These are phyloP conservation scores for Nakazawaea populi DNA, from an alignment of 805 yeast species.

Conservation along the genomic window DNA sequence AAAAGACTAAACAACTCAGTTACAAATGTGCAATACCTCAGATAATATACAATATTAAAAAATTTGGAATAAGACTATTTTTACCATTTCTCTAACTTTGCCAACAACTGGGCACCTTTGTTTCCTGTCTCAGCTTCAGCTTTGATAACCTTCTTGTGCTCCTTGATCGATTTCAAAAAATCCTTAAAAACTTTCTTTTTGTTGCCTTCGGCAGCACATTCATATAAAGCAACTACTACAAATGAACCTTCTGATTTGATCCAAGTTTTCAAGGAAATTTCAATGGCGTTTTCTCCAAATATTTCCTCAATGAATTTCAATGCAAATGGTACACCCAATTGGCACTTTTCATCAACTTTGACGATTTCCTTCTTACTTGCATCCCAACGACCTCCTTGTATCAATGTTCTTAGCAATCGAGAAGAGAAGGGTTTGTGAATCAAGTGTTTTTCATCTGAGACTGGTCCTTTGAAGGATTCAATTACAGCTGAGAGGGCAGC, in stretches of 20 bases:
- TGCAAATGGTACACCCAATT: constrained; percentile 57
- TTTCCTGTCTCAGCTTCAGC: constrained; percentile 40
- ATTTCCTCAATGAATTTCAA: constrained; percentile 34
- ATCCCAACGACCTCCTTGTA: constrained; percentile 84
- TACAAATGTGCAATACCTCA: no score
- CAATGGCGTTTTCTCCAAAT: constrained; percentile 46
- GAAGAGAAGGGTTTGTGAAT: constrained; percentile 67
- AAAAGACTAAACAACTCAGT: no score
- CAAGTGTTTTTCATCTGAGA: constrained; percentile 60
- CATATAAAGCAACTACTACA: constrained; percentile 74
- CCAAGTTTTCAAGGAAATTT: constrained; percentile 56
- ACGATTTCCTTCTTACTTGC: constrained; percentile 49
- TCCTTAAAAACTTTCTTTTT: constrained; percentile 33
- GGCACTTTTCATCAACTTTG: constrained; percentile 37
- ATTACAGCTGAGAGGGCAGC: constrained; percentile 51
- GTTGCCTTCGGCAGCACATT: constrained; percentile 43
- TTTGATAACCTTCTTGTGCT: constrained; percentile 36
- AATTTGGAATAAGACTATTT: neutral
- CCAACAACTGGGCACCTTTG: constrained; percentile 58
- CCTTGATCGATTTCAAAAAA: constrained; percentile 50
- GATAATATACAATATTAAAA: no score
- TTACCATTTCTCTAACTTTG: constrained; percentile 24
- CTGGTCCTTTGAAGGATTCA: constrained; percentile 59
- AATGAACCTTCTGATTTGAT: constrained; percentile 69
- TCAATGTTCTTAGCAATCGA: constrained; percentile 67